Conservation (phyloP, 2,329 filamentous ascomycete species). For the Pseudophaeomoniella oleicola region DNA sequence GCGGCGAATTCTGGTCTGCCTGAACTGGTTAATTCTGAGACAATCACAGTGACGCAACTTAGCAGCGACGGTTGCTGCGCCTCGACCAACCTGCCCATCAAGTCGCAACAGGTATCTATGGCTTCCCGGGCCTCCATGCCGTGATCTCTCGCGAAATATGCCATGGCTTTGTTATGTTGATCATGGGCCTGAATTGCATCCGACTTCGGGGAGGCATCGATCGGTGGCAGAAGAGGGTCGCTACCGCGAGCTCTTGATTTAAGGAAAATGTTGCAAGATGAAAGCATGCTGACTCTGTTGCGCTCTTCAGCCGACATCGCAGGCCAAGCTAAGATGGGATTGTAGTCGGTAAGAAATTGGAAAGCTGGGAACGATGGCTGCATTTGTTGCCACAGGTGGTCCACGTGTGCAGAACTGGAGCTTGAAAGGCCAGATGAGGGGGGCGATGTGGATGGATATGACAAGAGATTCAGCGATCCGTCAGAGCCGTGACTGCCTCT, state of each 20-base stretch:
- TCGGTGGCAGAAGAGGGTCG: neutral
- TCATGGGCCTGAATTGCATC: neutral
- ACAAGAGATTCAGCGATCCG: neutral
- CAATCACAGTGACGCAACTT: neutral
- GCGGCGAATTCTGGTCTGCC: neutral
- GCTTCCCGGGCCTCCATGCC: neutral
- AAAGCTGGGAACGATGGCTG: neutral
- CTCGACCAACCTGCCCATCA: neutral
- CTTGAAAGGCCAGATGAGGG: neutral
- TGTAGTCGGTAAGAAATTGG: neutral
- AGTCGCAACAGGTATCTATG: neutral
- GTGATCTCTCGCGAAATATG: neutral
- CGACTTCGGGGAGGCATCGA: neutral
- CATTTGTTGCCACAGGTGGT: neutral
- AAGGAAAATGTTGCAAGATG: neutral
- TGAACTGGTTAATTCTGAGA: neutral
- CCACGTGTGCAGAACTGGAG: neutral
- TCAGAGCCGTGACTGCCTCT: neutral
- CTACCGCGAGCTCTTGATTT: neutral
- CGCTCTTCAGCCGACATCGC: neutral
- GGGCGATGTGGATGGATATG: neutral
- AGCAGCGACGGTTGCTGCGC: neutral
- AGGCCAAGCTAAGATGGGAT: neutral
- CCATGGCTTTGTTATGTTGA: neutral
- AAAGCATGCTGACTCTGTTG: neutral